These are phyloP conservation scores for Aspergillus novoparasiticus DNA, from an alignment of 2,329 filamentous ascomycete species.

Conservation along the genomic window DNA sequence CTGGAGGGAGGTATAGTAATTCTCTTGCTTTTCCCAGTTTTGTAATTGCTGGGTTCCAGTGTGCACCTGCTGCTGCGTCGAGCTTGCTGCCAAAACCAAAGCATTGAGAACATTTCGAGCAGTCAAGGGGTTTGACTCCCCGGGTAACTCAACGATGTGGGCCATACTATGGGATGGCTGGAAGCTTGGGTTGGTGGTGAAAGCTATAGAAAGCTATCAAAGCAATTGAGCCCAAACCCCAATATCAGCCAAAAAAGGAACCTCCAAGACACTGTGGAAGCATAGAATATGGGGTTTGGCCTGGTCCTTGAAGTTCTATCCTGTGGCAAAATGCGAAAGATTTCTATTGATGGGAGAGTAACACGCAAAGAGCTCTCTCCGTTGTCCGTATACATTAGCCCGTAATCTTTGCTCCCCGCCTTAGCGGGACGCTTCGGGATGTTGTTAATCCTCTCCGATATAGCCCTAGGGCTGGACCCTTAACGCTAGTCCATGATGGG, in stretches of 20 bases:
- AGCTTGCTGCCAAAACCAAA: constrained; percentile 65
- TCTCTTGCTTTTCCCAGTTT: constrained; percentile 68
- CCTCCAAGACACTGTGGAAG: neutral
- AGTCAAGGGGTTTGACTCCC: constrained; percentile 74
- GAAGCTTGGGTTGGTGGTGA: constrained; percentile 2
- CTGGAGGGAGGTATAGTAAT: constrained; percentile 71
- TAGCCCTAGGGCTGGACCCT: constrained; percentile 37
- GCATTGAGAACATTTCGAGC: constrained; percentile 65
- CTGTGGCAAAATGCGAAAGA: neutral
- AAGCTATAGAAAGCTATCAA: constrained; percentile 7
- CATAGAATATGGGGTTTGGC: constrained; percentile 6
- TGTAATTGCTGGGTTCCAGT: constrained; percentile 69
- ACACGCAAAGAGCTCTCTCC: constrained; percentile 2
- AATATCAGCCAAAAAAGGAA: constrained; percentile 7
- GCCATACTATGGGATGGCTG: constrained; percentile 55
- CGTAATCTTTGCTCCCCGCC: constrained; percentile 20
- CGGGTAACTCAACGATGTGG: constrained; percentile 75
- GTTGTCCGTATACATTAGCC: constrained; percentile 12
- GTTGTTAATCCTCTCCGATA: constrained; percentile 24
- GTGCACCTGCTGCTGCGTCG: constrained; percentile 66
- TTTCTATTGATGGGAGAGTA: neutral
- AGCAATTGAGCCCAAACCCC: constrained; percentile 7
- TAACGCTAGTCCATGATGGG: constrained; percentile 13
- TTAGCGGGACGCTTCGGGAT: constrained; percentile 20
- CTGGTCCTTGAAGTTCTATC: constrained; percentile 3